Percentiles rank a stretch among this genome's conserved stretches.
phyloP scores from a whole-genome alignment of 2,329 filamentous ascomycete species.

The Sphaceloma murrayae region DNA sequence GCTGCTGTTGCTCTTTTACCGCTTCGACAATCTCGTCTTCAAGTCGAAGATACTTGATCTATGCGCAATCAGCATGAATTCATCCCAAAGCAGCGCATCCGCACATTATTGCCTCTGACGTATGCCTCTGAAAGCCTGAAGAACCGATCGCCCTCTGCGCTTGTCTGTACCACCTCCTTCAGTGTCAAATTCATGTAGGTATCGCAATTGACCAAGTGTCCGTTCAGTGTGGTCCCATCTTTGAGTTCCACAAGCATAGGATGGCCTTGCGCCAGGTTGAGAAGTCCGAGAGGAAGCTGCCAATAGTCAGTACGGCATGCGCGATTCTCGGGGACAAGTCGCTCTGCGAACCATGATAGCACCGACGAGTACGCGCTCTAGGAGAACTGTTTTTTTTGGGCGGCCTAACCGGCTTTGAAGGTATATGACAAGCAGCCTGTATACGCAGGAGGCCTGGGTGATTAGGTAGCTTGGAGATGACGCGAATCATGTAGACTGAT shows the following conservation, averaged over 20 bases:
- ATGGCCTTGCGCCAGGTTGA: constrained; percentile 93
- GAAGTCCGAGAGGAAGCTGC: constrained; percentile 62
- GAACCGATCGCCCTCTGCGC: constrained; percentile 89
- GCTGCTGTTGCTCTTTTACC: constrained; percentile 78
- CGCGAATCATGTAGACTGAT: too few relatives aligned
- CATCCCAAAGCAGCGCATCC: neutral
- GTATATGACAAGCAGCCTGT: too few relatives aligned
- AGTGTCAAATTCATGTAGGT: constrained; percentile 99
- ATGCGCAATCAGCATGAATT: too few relatives aligned
- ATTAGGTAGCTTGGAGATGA: too few relatives aligned
- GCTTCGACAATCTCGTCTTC: constrained; percentile 94
- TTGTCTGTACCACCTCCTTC: constrained; percentile 95
- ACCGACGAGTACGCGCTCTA: too few relatives aligned
- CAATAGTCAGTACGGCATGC: constrained; percentile 3
- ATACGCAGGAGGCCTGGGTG: too few relatives aligned
- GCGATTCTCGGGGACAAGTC: constrained; percentile 16
- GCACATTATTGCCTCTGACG: constrained; percentile 91
- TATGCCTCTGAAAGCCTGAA: constrained; percentile 88
- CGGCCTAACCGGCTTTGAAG: too few relatives aligned
- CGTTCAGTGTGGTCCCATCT: constrained; percentile 94
- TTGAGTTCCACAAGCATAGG: constrained; percentile 97
- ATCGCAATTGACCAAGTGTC: constrained; percentile 91
- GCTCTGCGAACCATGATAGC: constrained; percentile 22
- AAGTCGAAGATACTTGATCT: constrained; percentile 98
- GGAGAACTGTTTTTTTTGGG: too few relatives aligned